Conservation (phyloP, 1,284 basidiomycete genomes). For the Melampsora americana region DNA sequence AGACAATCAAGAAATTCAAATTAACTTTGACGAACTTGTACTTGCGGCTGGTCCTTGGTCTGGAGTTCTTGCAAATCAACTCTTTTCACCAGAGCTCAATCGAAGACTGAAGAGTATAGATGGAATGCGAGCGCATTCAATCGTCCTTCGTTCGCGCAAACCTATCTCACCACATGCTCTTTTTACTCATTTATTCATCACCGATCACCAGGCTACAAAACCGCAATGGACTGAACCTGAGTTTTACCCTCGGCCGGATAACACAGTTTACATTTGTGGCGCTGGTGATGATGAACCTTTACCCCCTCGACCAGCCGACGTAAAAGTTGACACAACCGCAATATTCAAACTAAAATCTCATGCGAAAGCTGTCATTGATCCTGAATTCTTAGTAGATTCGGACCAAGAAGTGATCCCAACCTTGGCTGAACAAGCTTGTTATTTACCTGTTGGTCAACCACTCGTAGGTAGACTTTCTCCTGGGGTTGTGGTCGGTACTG, state of each 20-base stretch:
- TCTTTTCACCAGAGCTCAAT: background rate
- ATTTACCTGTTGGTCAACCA: background rate
- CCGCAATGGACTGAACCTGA: background rate
- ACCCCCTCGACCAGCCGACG: background rate
- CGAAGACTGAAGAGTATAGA: background rate
- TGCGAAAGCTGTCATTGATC: background rate
- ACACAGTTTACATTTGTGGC: background rate
- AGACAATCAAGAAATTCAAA: background rate
- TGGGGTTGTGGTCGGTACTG: background rate
- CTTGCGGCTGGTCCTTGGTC: background rate
- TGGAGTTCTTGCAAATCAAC: background rate
- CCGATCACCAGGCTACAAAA: background rate
- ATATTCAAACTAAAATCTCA: background rate
- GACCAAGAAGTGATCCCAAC: background rate
- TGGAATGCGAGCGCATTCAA: conserved; percentile 1
- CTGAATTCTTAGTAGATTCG: background rate
- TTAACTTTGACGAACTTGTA: background rate
- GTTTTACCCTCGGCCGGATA: background rate
- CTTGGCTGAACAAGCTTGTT: background rate
- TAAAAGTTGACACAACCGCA: background rate
- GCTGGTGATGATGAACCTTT: background rate
- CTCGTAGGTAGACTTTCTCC: background rate
- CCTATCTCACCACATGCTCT: background rate
- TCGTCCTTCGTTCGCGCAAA: background rate
- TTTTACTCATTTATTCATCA: background rate